phyloP scores from a whole-genome alignment of 2,329 filamentous ascomycete species.

The Diaporthe ampelina region DNA sequence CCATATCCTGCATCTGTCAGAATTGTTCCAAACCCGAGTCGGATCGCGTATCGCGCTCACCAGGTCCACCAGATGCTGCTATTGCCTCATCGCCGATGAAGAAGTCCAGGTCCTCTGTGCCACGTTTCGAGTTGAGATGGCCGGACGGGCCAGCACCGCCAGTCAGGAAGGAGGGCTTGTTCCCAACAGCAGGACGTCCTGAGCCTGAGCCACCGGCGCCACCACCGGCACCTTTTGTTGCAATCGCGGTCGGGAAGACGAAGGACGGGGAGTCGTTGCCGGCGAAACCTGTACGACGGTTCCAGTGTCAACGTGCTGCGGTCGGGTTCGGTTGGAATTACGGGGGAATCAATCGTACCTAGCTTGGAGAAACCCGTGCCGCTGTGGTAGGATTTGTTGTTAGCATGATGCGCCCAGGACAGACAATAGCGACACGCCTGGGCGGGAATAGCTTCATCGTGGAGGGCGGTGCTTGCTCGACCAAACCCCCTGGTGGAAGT shows the following conservation, averaged over 20 bases:
- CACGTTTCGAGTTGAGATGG: conserved; percentile 90
- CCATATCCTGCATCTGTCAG: conserved; percentile 78
- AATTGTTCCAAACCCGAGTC: conserved; percentile 13
- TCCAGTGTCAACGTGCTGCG: not conserved
- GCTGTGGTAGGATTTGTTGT: conserved; percentile 68
- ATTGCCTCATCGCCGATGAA: conserved; percentile 99
- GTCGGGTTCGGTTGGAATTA: conserved; percentile 34
- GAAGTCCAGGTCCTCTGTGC: conserved; percentile 97
- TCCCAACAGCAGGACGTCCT: conserved; percentile 89
- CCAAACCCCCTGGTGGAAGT: conserved; percentile 43
- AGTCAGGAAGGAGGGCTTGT: conserved; percentile 95
- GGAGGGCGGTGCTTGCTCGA: conserved; percentile 38
- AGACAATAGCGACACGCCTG: too few relatives aligned
- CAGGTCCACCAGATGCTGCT: conserved; percentile 84
- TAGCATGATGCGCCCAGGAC: conserved; percentile 48
- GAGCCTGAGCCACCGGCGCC: conserved; percentile 83
- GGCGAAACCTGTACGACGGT: conserved; percentile 80
- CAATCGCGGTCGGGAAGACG: conserved; percentile 98
- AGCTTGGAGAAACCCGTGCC: conserved; percentile 99
- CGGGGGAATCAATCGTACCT: conserved; percentile 70
- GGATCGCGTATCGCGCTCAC: conserved; percentile 58
- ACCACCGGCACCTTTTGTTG: conserved; percentile 85
- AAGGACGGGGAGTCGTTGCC: conserved; percentile 99
- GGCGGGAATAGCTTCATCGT: conserved; percentile 40
- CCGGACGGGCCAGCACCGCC: conserved; percentile 87